A percentile compares a stretch with the other conserved stretches of the same genome.
phyloP scores from a whole-genome alignment of 2,329 filamentous ascomycete species.

The Xylariales sp. region DNA sequence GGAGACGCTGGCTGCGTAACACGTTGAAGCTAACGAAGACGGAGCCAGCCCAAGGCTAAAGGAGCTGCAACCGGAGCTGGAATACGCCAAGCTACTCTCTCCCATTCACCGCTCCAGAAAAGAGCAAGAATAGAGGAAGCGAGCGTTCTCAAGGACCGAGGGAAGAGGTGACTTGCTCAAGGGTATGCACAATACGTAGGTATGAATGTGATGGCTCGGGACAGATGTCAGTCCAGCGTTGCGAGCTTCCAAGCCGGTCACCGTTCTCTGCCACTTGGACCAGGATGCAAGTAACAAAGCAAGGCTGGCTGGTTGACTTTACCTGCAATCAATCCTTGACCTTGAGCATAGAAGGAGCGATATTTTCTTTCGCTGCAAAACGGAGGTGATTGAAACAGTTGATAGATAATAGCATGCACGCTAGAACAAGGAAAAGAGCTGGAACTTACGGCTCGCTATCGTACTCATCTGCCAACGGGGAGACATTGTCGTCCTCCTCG shows the following conservation, averaged over 20 bases:
- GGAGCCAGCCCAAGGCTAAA: no score
- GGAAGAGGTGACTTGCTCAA: no score
- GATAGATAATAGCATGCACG: not conserved
- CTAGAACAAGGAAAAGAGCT: not conserved
- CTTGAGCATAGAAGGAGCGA: not conserved
- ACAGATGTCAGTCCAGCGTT: not conserved
- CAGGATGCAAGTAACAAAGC: not conserved
- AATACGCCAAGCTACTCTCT: no score
- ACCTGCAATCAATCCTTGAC: not conserved
- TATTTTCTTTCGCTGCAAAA: no score
- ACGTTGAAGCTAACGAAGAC: no score
- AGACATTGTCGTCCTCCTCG: conserved; percentile 3
- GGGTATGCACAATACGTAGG: no score
- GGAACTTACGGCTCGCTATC: conserved; percentile 1
- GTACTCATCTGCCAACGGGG: conserved; percentile 1
- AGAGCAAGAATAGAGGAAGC: no score
- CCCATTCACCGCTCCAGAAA: no score
- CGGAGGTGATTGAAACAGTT: no score
- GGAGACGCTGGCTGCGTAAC: no score
- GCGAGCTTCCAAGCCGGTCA: conserved; percentile 1
- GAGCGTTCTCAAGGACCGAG: no score
- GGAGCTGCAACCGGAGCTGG: no score
- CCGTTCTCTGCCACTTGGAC: not conserved
- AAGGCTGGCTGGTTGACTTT: not conserved
- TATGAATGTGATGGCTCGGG: not conserved